Base-by-base conservation (phyloP, 345 rosid species). In the Pistacia vera region DNA sequence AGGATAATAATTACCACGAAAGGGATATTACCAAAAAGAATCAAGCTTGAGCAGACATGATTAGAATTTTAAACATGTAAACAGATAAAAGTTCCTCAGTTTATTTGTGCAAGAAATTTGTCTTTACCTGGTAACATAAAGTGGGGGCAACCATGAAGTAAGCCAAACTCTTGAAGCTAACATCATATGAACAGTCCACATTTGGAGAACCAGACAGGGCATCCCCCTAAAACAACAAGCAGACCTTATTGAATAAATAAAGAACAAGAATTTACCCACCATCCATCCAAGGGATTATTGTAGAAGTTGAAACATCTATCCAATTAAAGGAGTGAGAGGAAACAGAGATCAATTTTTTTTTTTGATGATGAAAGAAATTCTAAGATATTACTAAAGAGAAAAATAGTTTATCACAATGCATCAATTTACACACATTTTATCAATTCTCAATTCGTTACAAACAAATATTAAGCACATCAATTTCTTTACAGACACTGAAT, bases 121-220 rank as follows among this genome's bases (percentile, higher is more conserved):
- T 44, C 46, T 28, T 66, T 85, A 96, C 99, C 99, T 96, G 99
- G 86, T 94, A 96, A 80, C 99, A 96, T 76, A 96, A 81, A 20
- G 98, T 96, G 68, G 99, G 99, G 72, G 99, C 97, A 73, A 90
- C 86, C 98, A 96, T 96, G 84, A 96, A 94, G 85, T 94, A 96
- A 16, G 76, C 89, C 92, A 96, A 90, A 80, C 90, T 88, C 88
- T 86, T 89, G 80, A 93, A 87, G 87, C 78, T 85, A 74, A 85
- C 91, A 61, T 83, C 83, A 58, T 80, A 83, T 30, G 84, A 68
- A 82, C 70, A 79, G 54, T 83, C 97, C 36, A 57, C 76, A 84
- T 73, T 76, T 49, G 73, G 52, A 77, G 82, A 67, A 78, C 70
- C 56, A 30, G 86, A 62, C 5, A 46, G 18, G 20, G 25, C 78